Conservation (phyloP, 768 basidiomycete genomes). For the Strobilomyces dryophilus region DNA sequence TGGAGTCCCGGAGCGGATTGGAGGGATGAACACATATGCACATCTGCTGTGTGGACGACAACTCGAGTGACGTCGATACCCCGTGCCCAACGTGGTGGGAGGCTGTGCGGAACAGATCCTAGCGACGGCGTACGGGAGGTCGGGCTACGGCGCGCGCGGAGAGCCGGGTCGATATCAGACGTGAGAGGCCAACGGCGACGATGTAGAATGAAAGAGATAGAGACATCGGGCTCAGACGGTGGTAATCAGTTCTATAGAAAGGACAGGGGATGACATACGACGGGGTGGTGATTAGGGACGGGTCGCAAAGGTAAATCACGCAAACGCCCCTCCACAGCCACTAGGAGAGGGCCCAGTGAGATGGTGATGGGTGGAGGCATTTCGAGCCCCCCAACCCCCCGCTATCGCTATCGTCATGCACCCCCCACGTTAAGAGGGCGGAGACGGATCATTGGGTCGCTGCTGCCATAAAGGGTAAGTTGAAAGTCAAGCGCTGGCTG, state of each 20-base stretch:
- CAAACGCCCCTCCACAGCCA: slow-evolving; percentile 17
- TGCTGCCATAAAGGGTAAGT: slow-evolving; percentile 25
- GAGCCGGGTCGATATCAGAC: slow-evolving; percentile 15
- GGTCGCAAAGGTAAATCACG: slow-evolving; percentile 23
- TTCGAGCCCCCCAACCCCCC: not conserved
- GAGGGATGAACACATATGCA: not conserved
- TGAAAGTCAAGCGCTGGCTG: slow-evolving; percentile 18
- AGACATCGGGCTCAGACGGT: not conserved
- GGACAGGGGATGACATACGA: not conserved
- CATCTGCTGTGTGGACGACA: not conserved
- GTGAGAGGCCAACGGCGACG: not conserved
- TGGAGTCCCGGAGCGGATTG: not conserved
- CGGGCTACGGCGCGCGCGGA: not conserved
- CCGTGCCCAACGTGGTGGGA: slow-evolving; percentile 1
- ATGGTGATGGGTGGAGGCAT: not conserved
- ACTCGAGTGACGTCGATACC: slow-evolving; percentile 19
- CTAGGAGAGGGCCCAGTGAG: slow-evolving; percentile 6
- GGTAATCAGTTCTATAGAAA: not conserved
- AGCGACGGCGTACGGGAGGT: not conserved
- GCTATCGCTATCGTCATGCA: not conserved
- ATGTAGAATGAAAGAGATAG: not conserved
- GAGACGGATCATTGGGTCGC: slow-evolving; percentile 20
- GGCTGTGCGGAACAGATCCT: slow-evolving; percentile 3
- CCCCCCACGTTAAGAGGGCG: slow-evolving; percentile 4
- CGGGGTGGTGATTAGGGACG: not conserved